Conservation (phyloP, 176 grass and related monocot genomes). For the Rhynchospora breviuscula region DNA sequence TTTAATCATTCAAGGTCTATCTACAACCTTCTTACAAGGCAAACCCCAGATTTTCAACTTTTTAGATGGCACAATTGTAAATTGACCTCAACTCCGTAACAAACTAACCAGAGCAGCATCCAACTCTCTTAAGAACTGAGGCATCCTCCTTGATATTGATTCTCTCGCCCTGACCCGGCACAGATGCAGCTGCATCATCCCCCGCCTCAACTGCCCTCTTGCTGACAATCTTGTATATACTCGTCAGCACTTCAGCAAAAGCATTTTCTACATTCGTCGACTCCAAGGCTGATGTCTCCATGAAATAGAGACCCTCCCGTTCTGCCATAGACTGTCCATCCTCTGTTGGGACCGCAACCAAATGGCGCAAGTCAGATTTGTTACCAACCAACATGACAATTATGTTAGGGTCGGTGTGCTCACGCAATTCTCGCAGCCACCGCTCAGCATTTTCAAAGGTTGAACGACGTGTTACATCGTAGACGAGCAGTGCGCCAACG, state of each 20-base stretch:
- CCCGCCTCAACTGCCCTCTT: slow-evolving; percentile 61
- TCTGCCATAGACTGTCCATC: slow-evolving; percentile 66
- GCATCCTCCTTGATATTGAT: slow-evolving; percentile 81
- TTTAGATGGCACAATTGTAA: neutral
- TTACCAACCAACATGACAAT: slow-evolving; percentile 90
- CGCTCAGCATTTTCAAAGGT: slow-evolving; percentile 83
- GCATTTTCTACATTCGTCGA: slow-evolving; percentile 80
- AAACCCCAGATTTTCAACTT: slow-evolving; percentile 3
- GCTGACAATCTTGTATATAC: slow-evolving; percentile 80
- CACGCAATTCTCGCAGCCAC: slow-evolving; percentile 75
- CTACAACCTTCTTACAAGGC: slow-evolving; percentile 2
- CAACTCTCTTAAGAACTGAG: slow-evolving; percentile 57
- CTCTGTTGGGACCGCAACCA: slow-evolving; percentile 65
- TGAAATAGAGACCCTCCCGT: slow-evolving; percentile 80
- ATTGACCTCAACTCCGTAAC: neutral
- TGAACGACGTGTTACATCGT: slow-evolving; percentile 69
- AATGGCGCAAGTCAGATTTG: slow-evolving; percentile 81
- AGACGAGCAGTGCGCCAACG: slow-evolving; percentile 72
- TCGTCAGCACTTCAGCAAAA: slow-evolving; percentile 68
- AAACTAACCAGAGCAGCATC: slow-evolving; percentile 64
- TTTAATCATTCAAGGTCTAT: neutral
- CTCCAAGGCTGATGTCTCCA: slow-evolving; percentile 85
- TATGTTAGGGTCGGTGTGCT: slow-evolving; percentile 88
- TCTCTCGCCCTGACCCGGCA: slow-evolving; percentile 69
- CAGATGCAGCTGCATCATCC: slow-evolving; percentile 45